Conservation (phyloP, 2,329 filamentous ascomycete genomes). For the Curvularia spicifera region DNA sequence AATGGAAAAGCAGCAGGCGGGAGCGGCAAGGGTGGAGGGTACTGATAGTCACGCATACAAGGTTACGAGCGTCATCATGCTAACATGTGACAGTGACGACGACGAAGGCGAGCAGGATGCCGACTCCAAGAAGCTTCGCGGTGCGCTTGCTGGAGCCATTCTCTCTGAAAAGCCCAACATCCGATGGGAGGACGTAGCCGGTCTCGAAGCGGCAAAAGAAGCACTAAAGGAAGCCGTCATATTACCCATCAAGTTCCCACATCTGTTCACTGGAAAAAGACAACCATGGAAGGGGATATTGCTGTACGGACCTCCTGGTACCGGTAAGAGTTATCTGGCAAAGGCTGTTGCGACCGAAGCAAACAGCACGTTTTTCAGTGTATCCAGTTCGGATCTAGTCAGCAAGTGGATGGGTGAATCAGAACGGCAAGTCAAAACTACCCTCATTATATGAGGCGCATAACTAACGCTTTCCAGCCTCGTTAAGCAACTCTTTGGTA, state of each 20-base stretch:
- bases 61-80: not conserved
- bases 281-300: conserved; percentile 99
- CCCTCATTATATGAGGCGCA: not conserved
- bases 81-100: conserved; percentile 56
- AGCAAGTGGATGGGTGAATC: conserved; percentile 99
- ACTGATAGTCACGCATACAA: conserved; percentile 24
- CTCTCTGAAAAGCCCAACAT: conserved; percentile 95
- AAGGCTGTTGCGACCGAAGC: conserved; percentile 98
- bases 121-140: conserved; percentile 93
- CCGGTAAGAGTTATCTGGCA: conserved; percentile 95
- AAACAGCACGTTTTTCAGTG: conserved; percentile 98
- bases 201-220: conserved; percentile 92
- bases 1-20: conserved; percentile 72
- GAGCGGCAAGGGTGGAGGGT: conserved; percentile 65
- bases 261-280: conserved; percentile 92
- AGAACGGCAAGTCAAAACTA: conserved; percentile 71
- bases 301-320: conserved; percentile 93
- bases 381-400: conserved; percentile 94
- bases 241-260: conserved; percentile 96
- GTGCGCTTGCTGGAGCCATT: conserved; percentile 88
- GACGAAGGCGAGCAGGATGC: conserved; percentile 76
- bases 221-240: conserved; percentile 97
- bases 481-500: conserved; percentile 95
- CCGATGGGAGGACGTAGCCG: conserved; percentile 97
- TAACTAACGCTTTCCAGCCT: conserved; percentile 62